A percentile compares a stretch with the other conserved stretches of the same genome.
These are phyloP conservation scores for Eleusine indica DNA, from an alignment of 176 grass and related monocot species.

Conservation along the genomic window DNA sequence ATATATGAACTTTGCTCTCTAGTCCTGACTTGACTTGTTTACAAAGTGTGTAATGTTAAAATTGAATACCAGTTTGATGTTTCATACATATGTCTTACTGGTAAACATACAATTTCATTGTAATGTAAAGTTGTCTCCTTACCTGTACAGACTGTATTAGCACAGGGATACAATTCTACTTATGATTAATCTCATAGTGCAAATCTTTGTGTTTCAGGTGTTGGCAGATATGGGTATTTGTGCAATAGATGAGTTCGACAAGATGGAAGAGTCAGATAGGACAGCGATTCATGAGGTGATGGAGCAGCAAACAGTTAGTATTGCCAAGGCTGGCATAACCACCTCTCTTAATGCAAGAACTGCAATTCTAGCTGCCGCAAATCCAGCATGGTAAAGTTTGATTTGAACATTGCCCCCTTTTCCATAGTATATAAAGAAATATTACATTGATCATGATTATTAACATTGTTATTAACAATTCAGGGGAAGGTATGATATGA, in stretches of 20 bases:
- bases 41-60: constrained; percentile 2
- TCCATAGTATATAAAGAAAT: neutral
- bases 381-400: constrained; percentile 85
- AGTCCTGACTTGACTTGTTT: neutral
- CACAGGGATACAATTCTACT: neutral
- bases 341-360: constrained; percentile 99
- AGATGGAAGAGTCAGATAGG: constrained; percentile 99
- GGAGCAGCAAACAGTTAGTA: constrained; percentile 99
- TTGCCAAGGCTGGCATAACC: constrained; percentile 98
- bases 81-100: neutral
- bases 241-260: constrained; percentile 99
- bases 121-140: neutral
- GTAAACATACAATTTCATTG: neutral
- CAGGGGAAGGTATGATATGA: constrained; percentile 98
- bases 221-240: constrained; percentile 98
- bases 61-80: constrained; percentile 8
- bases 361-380: constrained; percentile 89
- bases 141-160: neutral
- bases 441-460: constrained; percentile 15
- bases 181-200: constrained; percentile 4
- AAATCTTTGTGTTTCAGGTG: constrained; percentile 63
- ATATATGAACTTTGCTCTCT: constrained; percentile 21
- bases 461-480: constrained; percentile 25
- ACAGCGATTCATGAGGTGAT: constrained; percentile 99
- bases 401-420: constrained; percentile 25